Evolutionary conservation across 768 basidiomycete genomes (phyloP).

Genomic region (Amyloporia xantha): DNA sequence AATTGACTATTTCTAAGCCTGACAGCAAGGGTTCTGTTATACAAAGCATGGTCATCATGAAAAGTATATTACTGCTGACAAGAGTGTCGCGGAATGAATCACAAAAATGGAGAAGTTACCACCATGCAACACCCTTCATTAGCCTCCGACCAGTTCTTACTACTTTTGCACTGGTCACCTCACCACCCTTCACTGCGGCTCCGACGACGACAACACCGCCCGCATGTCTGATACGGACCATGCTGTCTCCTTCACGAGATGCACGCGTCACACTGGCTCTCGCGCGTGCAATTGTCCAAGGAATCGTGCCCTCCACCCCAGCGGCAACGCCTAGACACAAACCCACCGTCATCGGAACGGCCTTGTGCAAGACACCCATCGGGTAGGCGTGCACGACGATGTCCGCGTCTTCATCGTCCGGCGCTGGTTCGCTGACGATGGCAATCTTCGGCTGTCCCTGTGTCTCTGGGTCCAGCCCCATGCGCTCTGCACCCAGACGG

Average conservation of each 20-base stretch:
- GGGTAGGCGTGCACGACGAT: constrained; percentile 55
- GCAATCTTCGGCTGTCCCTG: constrained; percentile 72
- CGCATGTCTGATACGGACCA: constrained; percentile 54
- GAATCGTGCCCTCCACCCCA: constrained; percentile 45
- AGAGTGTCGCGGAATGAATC: neutral
- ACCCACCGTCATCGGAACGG: constrained; percentile 69
- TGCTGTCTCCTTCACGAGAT: constrained; percentile 14
- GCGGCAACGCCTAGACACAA: constrained; percentile 63
- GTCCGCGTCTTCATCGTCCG: constrained; percentile 33
- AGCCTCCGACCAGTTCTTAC: constrained; percentile 62
- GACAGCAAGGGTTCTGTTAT: too few species aligned
- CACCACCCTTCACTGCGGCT: constrained; percentile 39
- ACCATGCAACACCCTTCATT: constrained; percentile 68
- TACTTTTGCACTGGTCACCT: constrained; percentile 52
- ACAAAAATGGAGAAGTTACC: constrained; percentile 28
- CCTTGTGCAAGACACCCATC: constrained; percentile 67
- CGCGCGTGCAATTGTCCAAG: constrained; percentile 41
- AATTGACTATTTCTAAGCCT: too few species aligned
- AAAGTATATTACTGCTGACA: too few species aligned
- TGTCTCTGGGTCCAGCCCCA: constrained; percentile 57
- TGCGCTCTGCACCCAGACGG: constrained; percentile 45
- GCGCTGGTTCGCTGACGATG: constrained; percentile 35
- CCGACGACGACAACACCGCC: constrained; percentile 65
- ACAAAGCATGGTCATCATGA: too few species aligned
- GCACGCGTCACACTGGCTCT: constrained; percentile 14